Evolutionary conservation across 257 asterid genomes (phyloP), one percentile per base, ranked within the genome.

Genomic region (Plantago ovata): DNA sequence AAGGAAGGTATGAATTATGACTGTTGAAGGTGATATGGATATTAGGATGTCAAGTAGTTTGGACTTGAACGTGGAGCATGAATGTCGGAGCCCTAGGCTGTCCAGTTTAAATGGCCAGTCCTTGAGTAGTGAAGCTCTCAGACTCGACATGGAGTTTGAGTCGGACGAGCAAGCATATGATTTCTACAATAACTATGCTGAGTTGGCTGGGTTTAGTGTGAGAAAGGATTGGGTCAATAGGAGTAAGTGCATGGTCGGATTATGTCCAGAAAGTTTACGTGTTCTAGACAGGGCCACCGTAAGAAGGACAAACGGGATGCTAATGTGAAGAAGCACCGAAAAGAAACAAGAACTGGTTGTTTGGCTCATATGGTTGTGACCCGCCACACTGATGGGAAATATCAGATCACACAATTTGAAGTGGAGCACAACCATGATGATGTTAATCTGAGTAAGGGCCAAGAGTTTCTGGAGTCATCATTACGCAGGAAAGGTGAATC

Each of bases 171-270:
- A 75, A 53, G 83, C 85, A 1, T 76, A 81, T 55, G 60, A 50
- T 45, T 78, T 62, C 65, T 81, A 81, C 61, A 63, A 64, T 39
- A 78, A 59, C 65, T 81, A 81, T 53, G 89, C 85, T 42, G 81
- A 71, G 75, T 58, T 81, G 75, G 85, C 60, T 13, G 89, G 89
- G 62, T 81, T 81, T 48, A 75, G 72, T 56, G 73, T 81, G 11
- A 62, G 89, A 62, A 81, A 81, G 71, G 89, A 81, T 53, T 81
- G 89, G 89, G 83, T 81, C 64, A 81, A 81, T 58, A 71, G 79
- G 75, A 81, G 89, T 70, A 81, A 81, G 81, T 81, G 41, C 89
- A 81, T 58, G 89, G 85, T 32, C 77, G 83, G 58, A 85, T 78
- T 69, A 74, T 79, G 80, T 81, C 85, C 43, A 76, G 85, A 67